Evolutionary conservation across 1,284 basidiomycete species (phyloP), one percentile per base, ranked within the genome.

Genomic region (Phlebopus sp.): DNA sequence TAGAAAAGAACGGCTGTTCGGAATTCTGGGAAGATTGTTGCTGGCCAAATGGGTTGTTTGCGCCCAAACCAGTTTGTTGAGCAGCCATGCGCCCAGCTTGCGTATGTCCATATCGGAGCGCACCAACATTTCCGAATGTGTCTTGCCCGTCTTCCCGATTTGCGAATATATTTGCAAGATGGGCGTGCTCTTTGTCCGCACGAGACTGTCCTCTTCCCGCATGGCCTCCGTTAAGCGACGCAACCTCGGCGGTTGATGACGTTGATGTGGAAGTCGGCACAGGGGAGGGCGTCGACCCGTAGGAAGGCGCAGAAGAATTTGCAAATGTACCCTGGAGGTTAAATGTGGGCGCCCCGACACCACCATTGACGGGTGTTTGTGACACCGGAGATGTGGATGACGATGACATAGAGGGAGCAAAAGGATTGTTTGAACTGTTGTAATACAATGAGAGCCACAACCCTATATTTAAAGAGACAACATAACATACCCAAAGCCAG

Each of bases 391-490:
- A 55, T 58, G 68, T 71, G 46, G 74, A 72, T 40, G 69, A 64
- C 35, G 62, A 60, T n/a, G 69, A 66, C 39, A 69, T 52, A 15
- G 67, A 56, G 2, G 75, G 78, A 1, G 88, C 89, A 62, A 97
- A 97, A 0, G 95, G 95, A 66, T 98, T 98, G 77, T 98, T 98
- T 37, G 92, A 91, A 13, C 93, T 92, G 49, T 29, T 50, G n/a
- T 13, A 4, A 18, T 17, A 21, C 25, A 4, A 38, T 51, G n/a
- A 54, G 32, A 40, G 30, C 6, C 21, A 31, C 21, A 10, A 48
- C 36, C 13, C 25, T 40, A 43, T 32, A 32, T 37, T 9, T 2
- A 41, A 27, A 29, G 4, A 47, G 25, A 10, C n/a, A 15, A 36
- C 18, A 17, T 37, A 36, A 59, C 74, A 29, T 55, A 81, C 78